A percentile compares a stretch with the other conserved stretches of the same genome.
Evolutionary conservation across 2,329 filamentous ascomycete species (phyloP).

Genomic region (Celoporthe dispersa): DNA sequence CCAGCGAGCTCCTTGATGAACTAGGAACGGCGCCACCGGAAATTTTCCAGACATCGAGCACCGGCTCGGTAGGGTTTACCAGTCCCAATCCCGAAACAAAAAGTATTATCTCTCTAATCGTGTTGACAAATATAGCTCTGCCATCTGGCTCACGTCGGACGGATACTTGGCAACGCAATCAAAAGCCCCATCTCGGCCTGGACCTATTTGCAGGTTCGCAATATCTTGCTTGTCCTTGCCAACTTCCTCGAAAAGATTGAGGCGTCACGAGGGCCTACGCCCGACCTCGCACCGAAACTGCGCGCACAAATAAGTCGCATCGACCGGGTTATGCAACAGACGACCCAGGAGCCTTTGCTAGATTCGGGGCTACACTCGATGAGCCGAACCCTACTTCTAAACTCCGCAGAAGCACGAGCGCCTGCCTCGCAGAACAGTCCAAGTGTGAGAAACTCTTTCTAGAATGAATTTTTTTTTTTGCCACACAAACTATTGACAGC

Average conservation of each 20-base stretch:
- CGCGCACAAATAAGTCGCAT: neutral
- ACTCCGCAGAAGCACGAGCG: too few species aligned
- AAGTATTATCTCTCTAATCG: too few species aligned
- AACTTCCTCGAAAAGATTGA: neutral
- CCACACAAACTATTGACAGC: too few species aligned
- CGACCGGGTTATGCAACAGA: neutral
- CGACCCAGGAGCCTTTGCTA: too few species aligned
- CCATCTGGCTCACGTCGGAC: slow-evolving; percentile 4
- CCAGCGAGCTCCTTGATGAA: slow-evolving; percentile 9
- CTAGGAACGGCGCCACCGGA: neutral
- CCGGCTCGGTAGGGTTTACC: neutral
- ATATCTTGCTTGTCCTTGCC: neutral
- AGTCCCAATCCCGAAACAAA: too few species aligned
- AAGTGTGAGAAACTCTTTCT: too few species aligned
- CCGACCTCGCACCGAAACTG: neutral
- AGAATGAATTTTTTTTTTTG: too few species aligned
- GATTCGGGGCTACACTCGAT: too few species aligned
- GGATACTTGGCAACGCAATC: neutral
- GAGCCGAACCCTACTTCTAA: too few species aligned
- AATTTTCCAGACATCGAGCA: neutral
- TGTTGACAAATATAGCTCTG: neutral
- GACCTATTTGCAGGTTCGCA: neutral
- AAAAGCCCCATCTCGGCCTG: neutral
- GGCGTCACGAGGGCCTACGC: neutral
- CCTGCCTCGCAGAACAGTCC: too few species aligned